Evolutionary conservation across 2,329 filamentous ascomycete genomes (phyloP), one percentile per base, ranked within the genome.

Genomic region (Sclerotinia trifoliorum): DNA sequence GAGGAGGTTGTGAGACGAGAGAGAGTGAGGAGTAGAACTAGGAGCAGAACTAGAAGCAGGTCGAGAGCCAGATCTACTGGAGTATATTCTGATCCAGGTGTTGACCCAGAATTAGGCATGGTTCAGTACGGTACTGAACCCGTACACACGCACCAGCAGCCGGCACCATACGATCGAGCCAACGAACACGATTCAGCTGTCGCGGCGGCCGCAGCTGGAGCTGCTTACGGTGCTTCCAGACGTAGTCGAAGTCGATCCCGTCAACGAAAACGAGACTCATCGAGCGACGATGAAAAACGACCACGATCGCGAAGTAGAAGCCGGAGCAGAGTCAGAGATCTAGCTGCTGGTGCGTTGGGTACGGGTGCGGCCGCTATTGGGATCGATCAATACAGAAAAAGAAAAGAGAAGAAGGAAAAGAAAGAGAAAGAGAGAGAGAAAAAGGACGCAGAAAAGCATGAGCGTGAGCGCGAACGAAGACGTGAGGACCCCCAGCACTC

Each of bases 91-190:
- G 82, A 83, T 78, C 79, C 80, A 76, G 79, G 79, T 72, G 71
- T 75, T 88, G 86, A 88, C 85, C 83, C 83, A 81, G 85, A 88
- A 80, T 81, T 88, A 87, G 87, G 86, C 80, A 83, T 88, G 83
- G 85, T 89, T 83, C 85, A 89, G 78, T 89, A 89, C 81, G 87
- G 87, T 73, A 82, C 80, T 76, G 82, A 84, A 72, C 86, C 86
- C 74, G 81, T 89, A 72, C 79, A 80, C 72, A 81, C 81, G 72
- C 78, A 74, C 64, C 70, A 73, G 61, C 67, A 72, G 64, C 73
- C 72, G 72, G 74, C 73, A 72, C 78, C 72, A 55, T 75, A 76
- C 67, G 70, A 68, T 65, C 64, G 54, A 61, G 8, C 60, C 24
- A 51, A 19, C 60, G 54, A 60, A 46, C 42, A 61, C 64, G 73